Evolutionary conservation across 176 grass and related monocot species (phyloP).

Genomic region (Phoenix roebelenii): DNA sequence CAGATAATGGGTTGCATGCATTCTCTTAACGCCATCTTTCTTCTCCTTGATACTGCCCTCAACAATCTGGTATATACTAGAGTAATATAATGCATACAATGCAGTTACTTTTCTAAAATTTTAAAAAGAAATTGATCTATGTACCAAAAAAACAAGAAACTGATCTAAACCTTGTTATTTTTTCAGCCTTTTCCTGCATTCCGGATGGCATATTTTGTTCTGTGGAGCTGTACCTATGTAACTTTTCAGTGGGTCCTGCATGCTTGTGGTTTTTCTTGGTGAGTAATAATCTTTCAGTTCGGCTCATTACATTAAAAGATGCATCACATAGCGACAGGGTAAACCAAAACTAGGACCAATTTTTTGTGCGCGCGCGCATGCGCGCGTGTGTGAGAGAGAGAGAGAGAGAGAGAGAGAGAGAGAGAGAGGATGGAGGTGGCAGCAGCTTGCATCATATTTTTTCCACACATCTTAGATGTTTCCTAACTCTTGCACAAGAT

Average conservation of each 20-base stretch:
- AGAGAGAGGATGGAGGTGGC: no score
- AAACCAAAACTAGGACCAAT: no score
- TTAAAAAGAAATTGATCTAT: background rate
- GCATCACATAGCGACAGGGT: no score
- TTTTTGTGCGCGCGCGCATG: no score
- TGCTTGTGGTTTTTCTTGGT: slow-evolving; percentile 68
- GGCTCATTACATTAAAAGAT: slow-evolving; percentile 4
- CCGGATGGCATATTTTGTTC: slow-evolving; percentile 69
- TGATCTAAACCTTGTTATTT: slow-evolving; percentile 6
- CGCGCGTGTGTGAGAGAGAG: no score
- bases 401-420: no score
- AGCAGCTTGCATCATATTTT: no score
- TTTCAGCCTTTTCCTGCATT: slow-evolving; percentile 89
- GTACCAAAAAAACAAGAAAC: no score
- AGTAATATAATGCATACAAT: no score
- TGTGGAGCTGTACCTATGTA: slow-evolving; percentile 81
- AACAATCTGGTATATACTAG: slow-evolving; percentile 60
- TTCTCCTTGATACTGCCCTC: slow-evolving; percentile 66
- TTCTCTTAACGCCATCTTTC: slow-evolving; percentile 61
- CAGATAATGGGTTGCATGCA: slow-evolving; percentile 83
- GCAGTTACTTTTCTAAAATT: no score
- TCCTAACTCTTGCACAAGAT: no score
- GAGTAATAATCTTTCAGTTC: slow-evolving; percentile 5
- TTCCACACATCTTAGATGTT: no score
- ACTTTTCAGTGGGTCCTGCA: slow-evolving; percentile 80